Conservation (phyloP, 2,329 filamentous ascomycete genomes). For the Annulohypoxylon truncatum region DNA sequence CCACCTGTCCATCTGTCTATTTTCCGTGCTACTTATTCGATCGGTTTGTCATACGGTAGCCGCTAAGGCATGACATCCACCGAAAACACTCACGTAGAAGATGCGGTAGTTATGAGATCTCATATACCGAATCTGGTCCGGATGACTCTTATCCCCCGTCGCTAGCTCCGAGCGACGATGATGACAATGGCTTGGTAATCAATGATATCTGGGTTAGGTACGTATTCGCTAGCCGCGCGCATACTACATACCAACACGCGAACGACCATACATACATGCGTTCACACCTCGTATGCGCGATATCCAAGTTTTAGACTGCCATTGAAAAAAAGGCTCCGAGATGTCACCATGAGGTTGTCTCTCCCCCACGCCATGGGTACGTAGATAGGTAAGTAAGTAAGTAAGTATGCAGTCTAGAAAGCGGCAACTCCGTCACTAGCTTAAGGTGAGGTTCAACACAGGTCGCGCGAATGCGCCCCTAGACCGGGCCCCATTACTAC, state of each 20-base stretch:
- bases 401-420: conserved; percentile 15
- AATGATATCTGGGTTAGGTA: conserved; percentile 13
- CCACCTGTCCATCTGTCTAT: background rate
- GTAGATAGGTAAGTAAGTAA: no score
- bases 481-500: conserved; percentile 19
- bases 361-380: background rate
- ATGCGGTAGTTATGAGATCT: conserved; percentile 1
- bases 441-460: conserved; percentile 7
- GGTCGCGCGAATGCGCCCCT: conserved; percentile 4
- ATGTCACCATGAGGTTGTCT: conserved; percentile 2
- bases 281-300: background rate
- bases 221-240: conserved; percentile 10
- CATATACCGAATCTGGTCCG: conserved; percentile 1
- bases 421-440: conserved; percentile 6
- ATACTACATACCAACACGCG: conserved; percentile 14
- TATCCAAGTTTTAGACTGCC: conserved; percentile 6
- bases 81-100: background rate
- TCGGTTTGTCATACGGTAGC: conserved; percentile 1
- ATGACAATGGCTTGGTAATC: conserved; percentile 13
- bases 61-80: background rate
- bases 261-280: background rate
- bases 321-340: conserved; percentile 17
- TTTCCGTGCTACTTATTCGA: background rate
- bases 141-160: background rate
- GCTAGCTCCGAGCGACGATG: conserved; percentile 5